Conservation (phyloP, 2,329 filamentous ascomycete genomes). For the Colletotrichum liaoningense region DNA sequence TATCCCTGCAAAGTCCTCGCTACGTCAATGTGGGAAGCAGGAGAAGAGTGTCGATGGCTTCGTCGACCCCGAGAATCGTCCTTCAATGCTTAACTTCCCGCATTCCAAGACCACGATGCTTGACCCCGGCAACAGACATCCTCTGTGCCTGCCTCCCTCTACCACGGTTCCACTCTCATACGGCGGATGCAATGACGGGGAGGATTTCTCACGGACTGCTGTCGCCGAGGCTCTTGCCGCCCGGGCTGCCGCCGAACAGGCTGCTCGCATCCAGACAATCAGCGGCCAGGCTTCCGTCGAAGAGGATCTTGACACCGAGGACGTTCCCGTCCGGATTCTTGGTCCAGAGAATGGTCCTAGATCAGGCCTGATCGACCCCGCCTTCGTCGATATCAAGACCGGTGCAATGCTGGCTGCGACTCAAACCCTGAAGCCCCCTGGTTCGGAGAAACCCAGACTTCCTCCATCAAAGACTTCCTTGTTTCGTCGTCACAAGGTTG, state of each 20-base stretch:
- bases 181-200: not conserved
- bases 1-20: slow-evolving; percentile 34
- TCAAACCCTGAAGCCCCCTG: slow-evolving; percentile 46
- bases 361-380: slow-evolving; percentile 22
- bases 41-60: not conserved
- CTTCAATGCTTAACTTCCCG: not conserved
- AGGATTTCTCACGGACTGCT: too few species aligned
- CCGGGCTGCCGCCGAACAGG: not conserved
- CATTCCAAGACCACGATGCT: slow-evolving; percentile 32
- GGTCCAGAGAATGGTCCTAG: not conserved
- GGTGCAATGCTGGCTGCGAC: slow-evolving; percentile 50
- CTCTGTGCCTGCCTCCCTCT: slow-evolving; percentile 10
- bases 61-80: not conserved
- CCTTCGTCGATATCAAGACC: slow-evolving; percentile 48
- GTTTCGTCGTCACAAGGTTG: slow-evolving; percentile 44
- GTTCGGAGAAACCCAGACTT: slow-evolving; percentile 16
- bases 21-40: slow-evolving; percentile 12
- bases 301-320: not conserved
- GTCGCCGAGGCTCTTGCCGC: too few species aligned
- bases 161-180: slow-evolving; percentile 22
- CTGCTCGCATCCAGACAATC: not conserved
- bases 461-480: slow-evolving; percentile 42
- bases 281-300: too few species aligned
- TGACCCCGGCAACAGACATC: slow-evolving; percentile 3
- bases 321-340: not conserved